These are phyloP conservation scores for Quercus phellos DNA, from an alignment of 331 rosid species.

Conservation along the genomic window DNA sequence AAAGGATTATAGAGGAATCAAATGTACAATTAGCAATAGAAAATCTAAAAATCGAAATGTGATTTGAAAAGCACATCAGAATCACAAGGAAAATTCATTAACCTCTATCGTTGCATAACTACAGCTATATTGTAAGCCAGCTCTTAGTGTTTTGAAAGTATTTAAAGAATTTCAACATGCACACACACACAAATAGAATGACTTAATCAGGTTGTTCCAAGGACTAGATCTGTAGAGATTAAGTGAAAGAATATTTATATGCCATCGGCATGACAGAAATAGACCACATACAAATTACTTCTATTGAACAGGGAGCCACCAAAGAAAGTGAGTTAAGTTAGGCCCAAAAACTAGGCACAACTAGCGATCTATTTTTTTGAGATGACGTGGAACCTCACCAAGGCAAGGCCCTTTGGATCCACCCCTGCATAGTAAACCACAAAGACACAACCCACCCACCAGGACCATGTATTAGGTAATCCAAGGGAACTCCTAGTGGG, in stretches of 20 bases:
- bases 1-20: not conserved
- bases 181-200: not conserved
- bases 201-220: not conserved
- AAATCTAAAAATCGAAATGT: conserved; percentile 1
- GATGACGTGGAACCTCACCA: too few relatives aligned
- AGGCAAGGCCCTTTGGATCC: too few relatives aligned
- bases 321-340: not conserved
- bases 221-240: not conserved
- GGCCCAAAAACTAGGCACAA: not conserved
- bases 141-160: not conserved
- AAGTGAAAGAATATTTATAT: not conserved
- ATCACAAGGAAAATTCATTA: not conserved
- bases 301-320: not conserved
- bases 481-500: too few relatives aligned
- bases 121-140: not conserved
- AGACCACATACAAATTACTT: not conserved
- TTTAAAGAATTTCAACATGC: not conserved
- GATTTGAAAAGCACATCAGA: not conserved
- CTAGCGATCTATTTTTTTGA: not conserved
- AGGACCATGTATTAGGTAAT: too few relatives aligned
- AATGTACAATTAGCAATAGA: not conserved
- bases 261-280: not conserved
- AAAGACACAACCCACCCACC: too few relatives aligned
- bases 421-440: too few relatives aligned
- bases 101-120: not conserved